Evolutionary conservation across 169 alveolate genomes (phyloP).

Genomic region (Amoebophrya sp.): DNA sequence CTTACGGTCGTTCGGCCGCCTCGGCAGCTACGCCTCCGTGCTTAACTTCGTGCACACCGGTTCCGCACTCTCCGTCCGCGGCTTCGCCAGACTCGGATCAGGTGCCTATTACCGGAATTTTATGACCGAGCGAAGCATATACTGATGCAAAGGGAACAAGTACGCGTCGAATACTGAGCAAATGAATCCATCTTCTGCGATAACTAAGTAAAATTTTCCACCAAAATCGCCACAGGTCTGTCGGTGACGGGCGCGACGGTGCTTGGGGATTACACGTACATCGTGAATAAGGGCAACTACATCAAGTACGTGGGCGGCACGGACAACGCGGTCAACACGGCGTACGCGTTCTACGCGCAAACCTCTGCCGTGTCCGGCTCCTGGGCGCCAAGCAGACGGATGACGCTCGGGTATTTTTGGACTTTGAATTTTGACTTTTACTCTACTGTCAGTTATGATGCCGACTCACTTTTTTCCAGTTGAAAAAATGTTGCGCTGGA

Average conservation of each 20-base stretch:
- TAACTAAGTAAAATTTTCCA: neutral
- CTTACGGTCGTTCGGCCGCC: neutral
- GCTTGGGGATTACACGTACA: neutral
- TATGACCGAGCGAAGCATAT: neutral
- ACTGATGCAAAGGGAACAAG: neutral
- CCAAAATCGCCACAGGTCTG: neutral
- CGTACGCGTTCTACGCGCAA: neutral
- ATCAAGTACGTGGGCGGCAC: neutral
- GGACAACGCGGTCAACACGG: neutral
- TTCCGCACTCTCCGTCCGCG: neutral
- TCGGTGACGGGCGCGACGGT: neutral
- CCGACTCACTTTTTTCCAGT: neutral
- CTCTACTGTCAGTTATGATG: neutral
- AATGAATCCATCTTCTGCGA: neutral
- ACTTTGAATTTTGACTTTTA: neutral
- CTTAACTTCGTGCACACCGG: neutral
- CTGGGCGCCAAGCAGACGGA: neutral
- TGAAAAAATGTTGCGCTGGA: neutral
- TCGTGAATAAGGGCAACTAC: neutral
- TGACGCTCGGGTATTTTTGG: neutral
- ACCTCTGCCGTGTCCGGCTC: neutral
- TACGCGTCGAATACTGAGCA: neutral
- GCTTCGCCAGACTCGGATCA: neutral
- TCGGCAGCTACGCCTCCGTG: neutral
- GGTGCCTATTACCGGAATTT: neutral